Base-by-base conservation (phyloP, 345 rosid genomes). In the Populus alba region DNA sequence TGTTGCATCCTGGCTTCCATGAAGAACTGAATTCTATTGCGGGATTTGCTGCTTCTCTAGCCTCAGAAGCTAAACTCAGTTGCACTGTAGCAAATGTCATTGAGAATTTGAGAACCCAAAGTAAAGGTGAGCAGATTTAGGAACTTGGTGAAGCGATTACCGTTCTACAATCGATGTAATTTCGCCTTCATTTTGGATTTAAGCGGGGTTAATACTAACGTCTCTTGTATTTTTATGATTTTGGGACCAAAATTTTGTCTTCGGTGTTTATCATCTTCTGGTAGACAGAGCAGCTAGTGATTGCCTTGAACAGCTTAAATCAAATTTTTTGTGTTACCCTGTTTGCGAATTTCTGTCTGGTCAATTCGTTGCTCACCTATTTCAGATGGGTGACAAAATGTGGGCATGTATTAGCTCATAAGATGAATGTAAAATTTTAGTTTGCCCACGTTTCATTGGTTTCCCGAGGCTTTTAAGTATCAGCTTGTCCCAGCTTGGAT, bases 1-100 rank as follows among this genome's bases (percentile, higher is more conserved):
- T 90, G 61, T 77, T 96, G 85, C 83, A 86, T 76, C 81, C 89
- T 0, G 89, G 89, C 81, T 89, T 93, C 79, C 95, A 88, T 45
- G 88, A 91, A 77, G 98, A 96, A 86, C 80, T 96, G 47, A 87
- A 81, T 84, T 85, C 88, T 8, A 77, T 92, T 23, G 89, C 77
- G 7, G 85, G 63, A 73, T 81, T 85, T 57, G 91, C 88, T 31
- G 75, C 83, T 80, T 86, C 88, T 20, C 84, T 96, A 71, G 92
- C 91, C 68, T 77, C 87, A 3, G 99, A 96, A 84, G 89, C 92
- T 10, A 87, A 84, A 79, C 63, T 84, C 17, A 88, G 92, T 83
- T 85, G 82, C 74, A 80, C 82, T 35, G 17, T 91, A 65, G 87
- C 80, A 61, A 86, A 82, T 81, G 76, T 86, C 59, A 78, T 86